Evolutionary conservation across 345 rosid species (phyloP).

Genomic region (Murraya paniculata): DNA sequence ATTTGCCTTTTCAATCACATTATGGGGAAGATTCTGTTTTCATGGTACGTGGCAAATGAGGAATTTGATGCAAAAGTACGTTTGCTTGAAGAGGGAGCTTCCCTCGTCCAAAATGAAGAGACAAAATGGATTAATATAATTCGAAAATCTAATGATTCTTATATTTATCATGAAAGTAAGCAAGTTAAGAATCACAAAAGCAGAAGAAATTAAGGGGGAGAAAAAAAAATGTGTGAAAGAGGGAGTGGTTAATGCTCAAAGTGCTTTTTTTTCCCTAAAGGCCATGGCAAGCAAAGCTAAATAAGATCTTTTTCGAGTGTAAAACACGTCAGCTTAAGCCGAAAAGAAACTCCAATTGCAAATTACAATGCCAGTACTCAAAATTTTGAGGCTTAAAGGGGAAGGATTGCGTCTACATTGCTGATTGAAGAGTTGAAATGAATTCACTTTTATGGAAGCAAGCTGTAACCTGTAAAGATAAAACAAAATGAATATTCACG

Average conservation of each 20-base stretch:
- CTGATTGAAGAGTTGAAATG: not conserved
- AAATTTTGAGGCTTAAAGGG: not conserved
- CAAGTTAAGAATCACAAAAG: not conserved
- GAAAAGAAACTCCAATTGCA: not conserved
- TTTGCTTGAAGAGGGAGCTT: not conserved
- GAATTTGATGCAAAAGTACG: not conserved
- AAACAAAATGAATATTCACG: too few species aligned
- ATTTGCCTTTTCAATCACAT: not conserved
- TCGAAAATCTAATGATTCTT: not conserved
- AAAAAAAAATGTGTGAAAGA: not conserved
- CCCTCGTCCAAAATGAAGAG: not conserved
- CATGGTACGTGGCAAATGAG: not conserved
- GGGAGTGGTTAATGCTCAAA: not conserved
- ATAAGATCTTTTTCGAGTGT: not conserved
- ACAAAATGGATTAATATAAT: not conserved
- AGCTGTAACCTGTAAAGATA: too few species aligned
- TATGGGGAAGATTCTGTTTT: not conserved
- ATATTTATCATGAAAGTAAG: not conserved
- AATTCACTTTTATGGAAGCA: too few species aligned
- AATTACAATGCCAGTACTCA: not conserved
- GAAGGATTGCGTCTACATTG: not conserved
- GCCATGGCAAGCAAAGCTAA: not conserved
- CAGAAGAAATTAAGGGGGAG: too few species aligned
- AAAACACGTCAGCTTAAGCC: not conserved
- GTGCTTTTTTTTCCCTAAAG: not conserved